Evolutionary conservation across 768 basidiomycete species (phyloP), one percentile per base, ranked within the genome.

Genomic region (Tylopilus felleus): DNA sequence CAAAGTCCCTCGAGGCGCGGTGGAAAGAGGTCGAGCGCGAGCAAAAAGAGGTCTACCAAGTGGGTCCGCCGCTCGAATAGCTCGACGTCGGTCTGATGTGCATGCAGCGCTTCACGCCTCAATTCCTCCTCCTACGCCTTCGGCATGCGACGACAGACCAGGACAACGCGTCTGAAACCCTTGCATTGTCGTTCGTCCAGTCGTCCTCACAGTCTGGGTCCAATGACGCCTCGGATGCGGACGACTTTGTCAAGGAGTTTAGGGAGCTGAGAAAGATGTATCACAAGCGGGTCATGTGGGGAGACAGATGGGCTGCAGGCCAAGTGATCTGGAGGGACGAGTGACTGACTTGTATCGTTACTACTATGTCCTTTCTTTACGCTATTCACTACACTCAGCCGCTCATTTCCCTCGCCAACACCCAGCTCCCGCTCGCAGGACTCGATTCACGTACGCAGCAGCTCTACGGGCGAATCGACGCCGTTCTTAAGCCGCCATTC

Each of bases 221-320:
- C 51, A 61, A 53, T 47, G 67, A 71, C 41, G 57, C 68, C 56
- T 48, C 58, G 49, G 89, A 90, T 31, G 80, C 94, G 22, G 94
- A 97, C 55, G 83, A 87, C 41, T 98, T 98, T 59, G 82, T 97
- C 49, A 85, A 77, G 62, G 84, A 92, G 61, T 97, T 95, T 74
- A 91, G 87, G 65, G 92, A 93, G 48, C 68, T 84, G 38, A 74
- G 96, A 59, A 95, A 92, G 73, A 78, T 80, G n/a, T 98, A 93
- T 70, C 95, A 98, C 69, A 97, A 96, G 71, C 79, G 95, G 17
- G 85, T 85, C 2, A 85, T 96, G 67, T 97, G 92, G 90, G 83
- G 84, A 17, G 90, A 93, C 65, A 77, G 86, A 60, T 98, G 95
- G 93, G 76, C 84, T 1, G 78, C 81, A 31, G 91, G 90, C 2